Base-by-base conservation (phyloP, 495 filamentous ascomycete genomes). In the Tuber aestivum region DNA sequence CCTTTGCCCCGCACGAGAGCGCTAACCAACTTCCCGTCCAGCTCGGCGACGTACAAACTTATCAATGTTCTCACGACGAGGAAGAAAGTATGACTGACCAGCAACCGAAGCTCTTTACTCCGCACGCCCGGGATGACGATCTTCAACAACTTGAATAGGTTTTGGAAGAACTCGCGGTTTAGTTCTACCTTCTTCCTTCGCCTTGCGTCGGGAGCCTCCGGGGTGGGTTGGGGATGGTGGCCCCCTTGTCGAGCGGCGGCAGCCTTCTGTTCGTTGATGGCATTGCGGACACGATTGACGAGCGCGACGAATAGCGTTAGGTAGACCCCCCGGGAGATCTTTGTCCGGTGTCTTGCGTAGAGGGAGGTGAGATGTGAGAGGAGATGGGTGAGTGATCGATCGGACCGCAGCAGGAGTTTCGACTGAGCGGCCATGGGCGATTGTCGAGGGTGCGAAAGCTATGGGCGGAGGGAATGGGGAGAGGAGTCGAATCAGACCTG, bases 161-260 rank as follows among this genome's bases (percentile, higher is more conserved):
- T 93, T 82, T 90, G 90, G 86, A 99, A 96, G 87, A 99, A 99
- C 83, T 98, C 95, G 73, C 93, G 88, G 80, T 99, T 97, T 70
- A 99, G 86, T 85, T 96, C 95, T 27, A 97, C 93, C 85, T 92
- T 94, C 86, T 94, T 94, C 86, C 94, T 95, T 82, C 78, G 86
- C 85, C 42, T 83, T 80, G 69, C 84, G 81, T 75, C 50, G 44
- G 74, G 85, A 23, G 74, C 23, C 37, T 74, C 76, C 18, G 75
- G 81, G 40, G 83, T 79, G 21, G 81, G 85, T n/a, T 84, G 83
- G 9, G 82, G 84, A 40, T 85, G 82, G 72, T 83, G 82, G 72
- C 83, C 85, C 41, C 89, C 83, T 76, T 93, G 91, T 72, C 92
- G 91, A 18, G 85, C 85, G 14, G 94, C 91, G 16, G 95, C 93